Conservation (phyloP, 2,329 filamentous ascomycete genomes). For the Pyricularia sp. region DNA sequence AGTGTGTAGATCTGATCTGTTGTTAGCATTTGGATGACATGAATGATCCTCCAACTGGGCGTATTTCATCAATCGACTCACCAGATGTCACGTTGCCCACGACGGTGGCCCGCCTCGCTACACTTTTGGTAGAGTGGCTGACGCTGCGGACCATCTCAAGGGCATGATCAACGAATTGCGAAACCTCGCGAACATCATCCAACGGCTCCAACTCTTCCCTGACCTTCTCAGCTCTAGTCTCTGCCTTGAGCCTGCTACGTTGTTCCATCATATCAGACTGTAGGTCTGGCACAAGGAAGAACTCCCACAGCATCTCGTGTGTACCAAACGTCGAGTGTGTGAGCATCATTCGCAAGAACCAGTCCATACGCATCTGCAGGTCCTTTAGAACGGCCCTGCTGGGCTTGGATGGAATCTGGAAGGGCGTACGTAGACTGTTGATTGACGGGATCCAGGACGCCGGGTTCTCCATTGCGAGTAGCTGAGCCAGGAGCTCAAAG, state of each 20-base stretch:
- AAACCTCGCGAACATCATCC: constrained; percentile 75
- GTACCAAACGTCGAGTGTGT: constrained; percentile 87
- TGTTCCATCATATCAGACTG: constrained; percentile 85
- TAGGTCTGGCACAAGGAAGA: constrained; percentile 92
- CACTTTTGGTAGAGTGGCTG: constrained; percentile 72
- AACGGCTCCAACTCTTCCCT: constrained; percentile 83
- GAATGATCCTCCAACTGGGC: background rate
- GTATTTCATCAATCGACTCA: constrained; percentile 19
- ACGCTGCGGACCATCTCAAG: constrained; percentile 81
- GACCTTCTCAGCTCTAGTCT: constrained; percentile 73
- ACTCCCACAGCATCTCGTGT: constrained; percentile 98
- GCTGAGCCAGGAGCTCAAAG: constrained; percentile 81
- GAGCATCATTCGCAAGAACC: constrained; percentile 78
- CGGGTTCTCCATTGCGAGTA: constrained; percentile 81
- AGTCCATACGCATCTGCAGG: constrained; percentile 77
- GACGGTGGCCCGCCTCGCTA: constrained; percentile 70
- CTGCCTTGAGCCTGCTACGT: constrained; percentile 77
- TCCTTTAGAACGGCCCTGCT: constrained; percentile 81
- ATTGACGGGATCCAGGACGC: constrained; percentile 89
- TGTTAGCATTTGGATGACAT: background rate
- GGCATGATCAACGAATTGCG: constrained; percentile 86
- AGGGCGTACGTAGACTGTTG: constrained; percentile 71
- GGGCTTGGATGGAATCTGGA: constrained; percentile 86
- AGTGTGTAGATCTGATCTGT: constrained; percentile 47
- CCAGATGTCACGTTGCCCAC: constrained; percentile 55